A percentile compares a stretch with the other conserved stretches of the same genome.
These are phyloP conservation scores for Catharanthus roseus DNA, from an alignment of 257 asterid genomes.

Conservation along the genomic window DNA sequence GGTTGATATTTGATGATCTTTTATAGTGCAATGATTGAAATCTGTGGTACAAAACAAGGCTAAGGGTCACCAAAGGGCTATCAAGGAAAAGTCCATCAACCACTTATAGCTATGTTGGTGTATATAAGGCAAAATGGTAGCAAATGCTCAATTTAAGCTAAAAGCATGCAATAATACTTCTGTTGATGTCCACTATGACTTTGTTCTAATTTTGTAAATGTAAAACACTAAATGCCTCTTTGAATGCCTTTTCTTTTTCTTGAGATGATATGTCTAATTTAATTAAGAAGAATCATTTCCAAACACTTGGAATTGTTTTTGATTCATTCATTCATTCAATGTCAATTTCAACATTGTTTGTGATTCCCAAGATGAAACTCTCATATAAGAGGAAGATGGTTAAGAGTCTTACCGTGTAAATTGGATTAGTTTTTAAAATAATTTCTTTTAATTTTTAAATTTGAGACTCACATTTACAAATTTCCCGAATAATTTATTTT, in stretches of 20 bases:
- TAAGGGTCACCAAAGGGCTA: not conserved
- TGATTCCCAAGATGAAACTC: too few relatives aligned
- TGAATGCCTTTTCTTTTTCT: not conserved
- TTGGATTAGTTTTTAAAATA: too few relatives aligned
- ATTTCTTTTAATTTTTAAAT: too few relatives aligned
- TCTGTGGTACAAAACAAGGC: not conserved
- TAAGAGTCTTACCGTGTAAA: too few relatives aligned
- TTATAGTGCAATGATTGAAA: not conserved
- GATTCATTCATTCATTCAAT: not conserved
- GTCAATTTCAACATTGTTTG: not conserved
- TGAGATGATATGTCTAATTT: not conserved
- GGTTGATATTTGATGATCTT: not conserved
- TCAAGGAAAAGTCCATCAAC: not conserved
- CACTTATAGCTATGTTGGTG: slow-evolving; percentile 7
- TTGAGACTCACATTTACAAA: too few relatives aligned
- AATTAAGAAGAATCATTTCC: not conserved
- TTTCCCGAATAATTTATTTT: too few relatives aligned
- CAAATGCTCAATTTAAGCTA: slow-evolving; percentile 2
- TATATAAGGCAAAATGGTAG: slow-evolving; percentile 3
- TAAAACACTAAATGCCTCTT: not conserved
- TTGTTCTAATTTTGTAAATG: not conserved
- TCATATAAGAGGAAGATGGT: too few relatives aligned
- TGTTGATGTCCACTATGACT: not conserved
- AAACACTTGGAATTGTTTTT: not conserved
- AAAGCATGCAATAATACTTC: slow-evolving; percentile 2